Base-by-base conservation (phyloP, 2,329 filamentous ascomycete species). In the Coniochaeta ligniaria region DNA sequence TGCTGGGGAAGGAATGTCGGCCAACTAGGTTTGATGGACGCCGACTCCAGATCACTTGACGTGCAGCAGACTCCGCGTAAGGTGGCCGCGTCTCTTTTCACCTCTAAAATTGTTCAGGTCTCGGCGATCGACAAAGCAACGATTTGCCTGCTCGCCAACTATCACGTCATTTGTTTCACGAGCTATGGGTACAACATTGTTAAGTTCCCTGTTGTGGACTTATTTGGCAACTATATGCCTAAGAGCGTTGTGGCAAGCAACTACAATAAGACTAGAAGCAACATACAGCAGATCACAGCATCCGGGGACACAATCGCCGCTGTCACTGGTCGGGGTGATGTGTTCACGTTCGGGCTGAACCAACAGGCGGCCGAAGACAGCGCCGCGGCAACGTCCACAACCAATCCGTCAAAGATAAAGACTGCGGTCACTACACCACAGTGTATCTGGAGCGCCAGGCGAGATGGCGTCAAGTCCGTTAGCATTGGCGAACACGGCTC, bases 1-100 rank as follows among this genome's bases (percentile, higher is more conserved):
- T 96, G 92, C 2, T 99, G 96, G 81, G 95, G 95, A 24, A 96
- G 95, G 68, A 99, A 98, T 68, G 87, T 92, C 66, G 95, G 95
- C 1, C 95, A 99, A 72, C 83, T 99, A 55, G 95, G 92, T 6
- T 82, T 99, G 59, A 92, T 97, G 76, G 95, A 97, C 72, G 94
- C 95, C 0, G 94, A 98, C 74, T 96, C 95, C 28, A 86, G 93
- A 54, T 97, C 92, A 0, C 82, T 98, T 6, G 91, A 95, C 66
- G 78, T 89, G n/a, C 95, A 98, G 70, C 76, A 83, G 22, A 86
- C 85, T 0, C 95, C 95, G 26, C 85, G 95, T 55, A 94, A 90
- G 70, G 93, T 99, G 50, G 93, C 92, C 0, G 91, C 92, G 0
- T 95, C 92, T 0, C 80, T 96, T 1, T 90, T 95, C 69, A 82